Evolutionary conservation across 2,329 filamentous ascomycete species (phyloP).

Genomic region (Leptographium lundbergii): DNA sequence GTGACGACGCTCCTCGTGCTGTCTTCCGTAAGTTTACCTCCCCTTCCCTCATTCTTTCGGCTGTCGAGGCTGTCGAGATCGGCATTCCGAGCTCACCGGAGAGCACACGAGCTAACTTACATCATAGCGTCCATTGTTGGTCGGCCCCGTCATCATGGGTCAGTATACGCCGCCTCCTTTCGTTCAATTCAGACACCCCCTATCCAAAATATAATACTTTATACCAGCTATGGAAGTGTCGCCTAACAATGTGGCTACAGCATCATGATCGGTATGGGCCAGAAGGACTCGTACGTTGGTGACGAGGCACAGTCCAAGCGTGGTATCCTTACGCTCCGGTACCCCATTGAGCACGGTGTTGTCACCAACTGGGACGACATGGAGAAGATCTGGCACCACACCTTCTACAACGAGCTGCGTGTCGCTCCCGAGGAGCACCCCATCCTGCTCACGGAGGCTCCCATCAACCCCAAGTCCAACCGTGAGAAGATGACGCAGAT

Average conservation of each 20-base stretch:
- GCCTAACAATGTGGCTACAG: conserved; percentile 35
- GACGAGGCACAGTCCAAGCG: conserved; percentile 99
- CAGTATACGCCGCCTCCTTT: conserved; percentile 32
- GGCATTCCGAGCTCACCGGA: background rate
- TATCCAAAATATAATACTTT: no score
- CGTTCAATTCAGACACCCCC: background rate
- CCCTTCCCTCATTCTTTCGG: conserved; percentile 16
- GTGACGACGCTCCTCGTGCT: conserved; percentile 99
- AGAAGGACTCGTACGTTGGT: conserved; percentile 99
- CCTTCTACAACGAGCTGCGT: conserved; percentile 99
- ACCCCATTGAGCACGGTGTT: conserved; percentile 99
- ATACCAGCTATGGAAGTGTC: background rate
- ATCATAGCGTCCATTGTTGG: conserved; percentile 90
- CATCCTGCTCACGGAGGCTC: conserved; percentile 95
- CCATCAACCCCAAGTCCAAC: conserved; percentile 99
- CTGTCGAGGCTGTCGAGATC: no score
- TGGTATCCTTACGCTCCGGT: conserved; percentile 99
- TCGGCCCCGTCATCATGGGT: conserved; percentile 99
- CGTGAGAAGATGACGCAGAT: conserved; percentile 99
- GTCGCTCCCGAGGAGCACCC: conserved; percentile 99
- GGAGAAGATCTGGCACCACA: conserved; percentile 99
- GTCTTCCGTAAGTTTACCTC: conserved; percentile 87
- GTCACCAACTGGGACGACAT: conserved; percentile 99
- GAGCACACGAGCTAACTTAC: conserved; percentile 11
- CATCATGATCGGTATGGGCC: conserved; percentile 99